Base-by-base conservation (phyloP, 805 yeast genomes). In the Pichia heedii region DNA sequence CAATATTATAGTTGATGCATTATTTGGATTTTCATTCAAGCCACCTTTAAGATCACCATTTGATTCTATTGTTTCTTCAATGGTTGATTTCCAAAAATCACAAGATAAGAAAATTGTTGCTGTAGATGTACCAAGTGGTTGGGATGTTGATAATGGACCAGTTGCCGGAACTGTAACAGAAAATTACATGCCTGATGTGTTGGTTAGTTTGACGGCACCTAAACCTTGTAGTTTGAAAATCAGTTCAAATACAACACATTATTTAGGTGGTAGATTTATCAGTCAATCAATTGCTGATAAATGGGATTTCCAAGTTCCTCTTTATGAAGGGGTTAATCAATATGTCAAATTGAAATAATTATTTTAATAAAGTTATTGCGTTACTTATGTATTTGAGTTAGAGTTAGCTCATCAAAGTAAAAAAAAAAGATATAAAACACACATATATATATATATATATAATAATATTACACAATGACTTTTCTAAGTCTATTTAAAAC, bases 131-230 rank as follows among this genome's bases (percentile, higher is more conserved):
- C 98, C 98, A 0, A 84, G 95, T 2, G 96, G 97, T 0, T 93
- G 98, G 98, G 90, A 89, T 56, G 97, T 93, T 11, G 95, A 93
- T 55, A 56, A 71, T 8, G 98, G 98, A 0, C 95, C 93, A 0
- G 63, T 60, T 2, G 61, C 65, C 11, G 63, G 60, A 0, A 55
- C 67, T 16, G 38, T 34, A 1, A 56, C 57, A 8, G 43, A 43
- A 10, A 48, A 59, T 15, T 65, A 62, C 18, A 67, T 67, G 22
- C 95, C 97, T 0, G 61, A 71, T 6, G 77, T 79, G 51, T 67
- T 93, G 39, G 79, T 93, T 10, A 83, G 95, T 40, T 66, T 93
- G 39, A 89, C 97, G 0, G 97, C 96, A 0, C 98, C 98, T 9
- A 93, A 93, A 57, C 93, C 94, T 0, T 89, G 95, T 42, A 77